Conservation (phyloP, 1,284 basidiomycete species). For the Thelephora terrestris region DNA sequence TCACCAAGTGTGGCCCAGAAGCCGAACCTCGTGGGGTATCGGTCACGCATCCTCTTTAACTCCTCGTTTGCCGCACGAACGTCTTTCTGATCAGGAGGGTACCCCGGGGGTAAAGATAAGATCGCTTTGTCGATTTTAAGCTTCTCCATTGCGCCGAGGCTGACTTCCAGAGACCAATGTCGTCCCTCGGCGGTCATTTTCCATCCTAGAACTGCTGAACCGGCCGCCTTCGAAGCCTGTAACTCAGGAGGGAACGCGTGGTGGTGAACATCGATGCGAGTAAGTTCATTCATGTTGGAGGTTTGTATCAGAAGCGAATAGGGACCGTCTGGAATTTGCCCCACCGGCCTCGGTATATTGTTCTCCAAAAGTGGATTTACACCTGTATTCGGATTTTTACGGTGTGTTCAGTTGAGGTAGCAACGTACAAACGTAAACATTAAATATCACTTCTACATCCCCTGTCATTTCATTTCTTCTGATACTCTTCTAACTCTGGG, state of each 20-base stretch:
- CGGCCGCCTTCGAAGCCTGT: slow-evolving; percentile 28
- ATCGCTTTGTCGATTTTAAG: slow-evolving; percentile 47
- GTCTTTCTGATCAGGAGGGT: slow-evolving; percentile 27
- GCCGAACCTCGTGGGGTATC: slow-evolving; percentile 45
- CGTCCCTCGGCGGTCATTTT: slow-evolving; percentile 48
- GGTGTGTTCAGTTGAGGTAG: too few relatives aligned
- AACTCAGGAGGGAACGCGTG: slow-evolving; percentile 51
- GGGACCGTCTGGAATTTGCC: too few relatives aligned
- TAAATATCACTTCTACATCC: too few relatives aligned
- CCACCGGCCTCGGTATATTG: too few relatives aligned
- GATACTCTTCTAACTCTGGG: slow-evolving; percentile 48
- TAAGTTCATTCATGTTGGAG: background rate
- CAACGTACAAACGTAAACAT: too few relatives aligned
- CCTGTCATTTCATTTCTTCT: slow-evolving; percentile 8
- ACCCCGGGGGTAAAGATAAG: slow-evolving; percentile 49
- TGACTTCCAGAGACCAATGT: slow-evolving; percentile 51
- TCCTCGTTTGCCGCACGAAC: background rate
- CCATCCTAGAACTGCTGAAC: slow-evolving; percentile 43
- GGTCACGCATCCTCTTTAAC: slow-evolving; percentile 28
- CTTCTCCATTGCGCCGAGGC: slow-evolving; percentile 48
- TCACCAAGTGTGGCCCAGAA: slow-evolving; percentile 59
- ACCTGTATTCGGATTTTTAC: too few relatives aligned
- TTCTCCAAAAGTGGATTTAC: too few relatives aligned
- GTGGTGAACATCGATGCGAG: slow-evolving; percentile 59
- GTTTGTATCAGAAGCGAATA: too few relatives aligned